Base-by-base conservation (phyloP, 2,329 filamentous ascomycete species). In the Lasiodiplodia hormozganensis region DNA sequence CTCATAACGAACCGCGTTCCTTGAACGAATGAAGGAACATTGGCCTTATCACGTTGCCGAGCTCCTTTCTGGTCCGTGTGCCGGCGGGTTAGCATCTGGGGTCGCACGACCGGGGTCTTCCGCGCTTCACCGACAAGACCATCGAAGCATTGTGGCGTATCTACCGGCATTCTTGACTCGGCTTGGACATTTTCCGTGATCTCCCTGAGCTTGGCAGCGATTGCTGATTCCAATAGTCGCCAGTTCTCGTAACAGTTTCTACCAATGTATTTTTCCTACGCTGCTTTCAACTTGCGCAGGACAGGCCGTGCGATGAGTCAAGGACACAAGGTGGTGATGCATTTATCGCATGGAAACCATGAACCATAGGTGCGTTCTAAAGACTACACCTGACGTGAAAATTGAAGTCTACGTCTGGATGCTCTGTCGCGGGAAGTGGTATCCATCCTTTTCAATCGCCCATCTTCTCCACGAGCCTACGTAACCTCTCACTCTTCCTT, bases 51-150 rank as follows among this genome's bases (percentile, higher is more conserved):
- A n/a, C 34, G 21, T 40, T 38, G 18, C 31, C 11, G 36, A 31
- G 31, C 18, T 57, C 14, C 21, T 21, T 2, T 60, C 12, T 2
- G n/a, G 36, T 25, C 23, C 36, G 23, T 60, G 43, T 21, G n/a
- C 36, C 18, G 28, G 40, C 40, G 28, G 8, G 28, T n/a, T 40
- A 23, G 25, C 52, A 52, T 64, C 60, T 64, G 60, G 60, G 60
- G 60, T 52, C 36, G 60, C 60, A 64, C 60, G 60, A 34, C 60
- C 60, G 60, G 60, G 60, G 60, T 64, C 25, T n/a, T 64, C 60
- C 43, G 60, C 58, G 40, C 23, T 38, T 28, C 25, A 62, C 18
- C 38, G 28, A 34, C 28, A 16, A 62, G 36, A 47, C 16, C 6
- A 4, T 38, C 18, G 60, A 64, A 64, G 60, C 43, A 64, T 64